A percentile compares a stretch with the other conserved stretches of the same genome.
phyloP scores from a whole-genome alignment of 1,284 basidiomycete species.

The Leccinum fuscescens region DNA sequence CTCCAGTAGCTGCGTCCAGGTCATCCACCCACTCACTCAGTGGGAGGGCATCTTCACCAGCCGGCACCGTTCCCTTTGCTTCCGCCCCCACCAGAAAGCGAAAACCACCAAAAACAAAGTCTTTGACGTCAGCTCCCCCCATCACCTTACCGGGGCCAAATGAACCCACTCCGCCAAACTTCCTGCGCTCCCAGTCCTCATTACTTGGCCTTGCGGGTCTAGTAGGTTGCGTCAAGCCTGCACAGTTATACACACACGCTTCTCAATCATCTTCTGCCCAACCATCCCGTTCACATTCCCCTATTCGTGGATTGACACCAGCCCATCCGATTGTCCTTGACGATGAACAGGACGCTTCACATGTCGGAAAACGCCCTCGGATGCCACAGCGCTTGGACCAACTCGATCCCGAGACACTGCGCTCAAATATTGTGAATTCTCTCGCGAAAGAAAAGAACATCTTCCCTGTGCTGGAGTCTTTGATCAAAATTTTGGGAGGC shows the following conservation, averaged over 20 bases:
- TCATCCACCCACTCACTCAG: conserved; percentile 14
- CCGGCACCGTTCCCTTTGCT: conserved; percentile 1
- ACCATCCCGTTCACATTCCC: conserved; percentile 7
- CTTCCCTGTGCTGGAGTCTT: conserved; percentile 60
- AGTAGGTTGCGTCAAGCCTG: conserved; percentile 61
- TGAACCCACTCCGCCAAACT: conserved; percentile 61
- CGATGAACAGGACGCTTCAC: conserved; percentile 43
- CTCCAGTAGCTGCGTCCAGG: conserved; percentile 10
- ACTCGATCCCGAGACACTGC: conserved; percentile 40
- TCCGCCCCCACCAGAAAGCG: conserved; percentile 20
- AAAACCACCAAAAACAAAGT: conserved; percentile 25
- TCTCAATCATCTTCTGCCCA: conserved; percentile 32
- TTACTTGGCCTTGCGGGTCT: conserved; percentile 69
- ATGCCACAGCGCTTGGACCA: conserved; percentile 12
- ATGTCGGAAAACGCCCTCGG: conserved; percentile 11
- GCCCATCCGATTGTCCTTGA: conserved; percentile 70
- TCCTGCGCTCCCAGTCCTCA: conserved; percentile 67
- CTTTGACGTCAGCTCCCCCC: conserved; percentile 37
- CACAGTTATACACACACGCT: conserved; percentile 38
- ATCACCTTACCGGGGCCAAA: conserved; percentile 64
- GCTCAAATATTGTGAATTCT: conserved; percentile 55
- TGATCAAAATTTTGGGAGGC: conserved; percentile 51
- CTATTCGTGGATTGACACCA: conserved; percentile 48
- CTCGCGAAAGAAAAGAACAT: conserved; percentile 63
- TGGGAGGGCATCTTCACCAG: conserved; percentile 18